Evolutionary conservation across 2,329 filamentous ascomycete species (phyloP).

Genomic region (Cytospora piceae): DNA sequence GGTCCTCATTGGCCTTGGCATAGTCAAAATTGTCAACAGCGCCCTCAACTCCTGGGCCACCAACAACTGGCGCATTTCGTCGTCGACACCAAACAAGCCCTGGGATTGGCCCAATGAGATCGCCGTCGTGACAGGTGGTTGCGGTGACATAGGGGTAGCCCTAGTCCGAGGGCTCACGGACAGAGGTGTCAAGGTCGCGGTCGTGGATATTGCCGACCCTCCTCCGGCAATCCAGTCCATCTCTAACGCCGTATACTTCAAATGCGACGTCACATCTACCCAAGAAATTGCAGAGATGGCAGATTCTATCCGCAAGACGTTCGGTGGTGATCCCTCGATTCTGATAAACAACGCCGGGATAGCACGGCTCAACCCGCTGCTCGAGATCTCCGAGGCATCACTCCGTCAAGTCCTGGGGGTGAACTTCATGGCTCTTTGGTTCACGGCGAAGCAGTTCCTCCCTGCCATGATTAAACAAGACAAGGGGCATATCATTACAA

Average conservation of each 20-base stretch:
- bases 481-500: conserved; percentile 65
- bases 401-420: conserved; percentile 37
- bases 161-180: conserved; percentile 40
- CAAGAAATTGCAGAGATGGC: conserved; percentile 50
- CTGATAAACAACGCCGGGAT: conserved; percentile 65
- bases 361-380: conserved; percentile 54
- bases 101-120: conserved; percentile 38
- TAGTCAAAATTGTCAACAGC: conserved; percentile 27
- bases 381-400: conserved; percentile 51
- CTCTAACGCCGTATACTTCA: conserved; percentile 40
- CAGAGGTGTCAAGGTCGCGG: conserved; percentile 43
- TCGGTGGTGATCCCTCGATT: conserved; percentile 52
- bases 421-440: conserved; percentile 43
- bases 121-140: conserved; percentile 37
- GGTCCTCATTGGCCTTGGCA: conserved; percentile 17
- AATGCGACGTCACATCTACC: conserved; percentile 53
- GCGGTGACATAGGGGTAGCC: conserved; percentile 43
- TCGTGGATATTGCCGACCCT: conserved; percentile 42
- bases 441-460: conserved; percentile 59
- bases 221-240: conserved; percentile 31
- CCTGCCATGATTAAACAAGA: conserved; percentile 58
- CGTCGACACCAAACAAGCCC: conserved; percentile 8
- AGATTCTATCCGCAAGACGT: conserved; percentile 40
- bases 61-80: conserved; percentile 34
- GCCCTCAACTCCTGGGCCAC: conserved; percentile 33